phyloP scores from a whole-genome alignment of 2,329 filamentous ascomycete species.

The Cercospora citrullina region DNA sequence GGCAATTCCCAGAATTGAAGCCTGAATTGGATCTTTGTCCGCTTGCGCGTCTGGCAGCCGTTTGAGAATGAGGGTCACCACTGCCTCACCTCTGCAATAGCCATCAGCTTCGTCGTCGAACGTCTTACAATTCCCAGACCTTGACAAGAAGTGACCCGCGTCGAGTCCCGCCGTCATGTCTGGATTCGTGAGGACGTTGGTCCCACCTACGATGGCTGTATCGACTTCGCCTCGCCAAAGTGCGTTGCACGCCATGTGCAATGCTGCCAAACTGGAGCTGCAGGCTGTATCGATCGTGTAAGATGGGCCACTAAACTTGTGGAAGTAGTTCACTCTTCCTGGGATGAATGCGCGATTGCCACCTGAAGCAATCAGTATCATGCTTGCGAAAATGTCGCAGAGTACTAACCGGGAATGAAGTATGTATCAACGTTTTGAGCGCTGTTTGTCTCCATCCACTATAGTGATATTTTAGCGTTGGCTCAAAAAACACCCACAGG shows the following conservation, averaged over 20 bases:
- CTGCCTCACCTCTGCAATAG: conserved; percentile 39
- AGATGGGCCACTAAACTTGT: conserved; percentile 32
- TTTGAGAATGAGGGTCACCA: conserved; percentile 42
- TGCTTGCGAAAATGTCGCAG: not conserved
- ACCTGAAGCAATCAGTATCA: not conserved
- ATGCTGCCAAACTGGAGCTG: conserved; percentile 28
- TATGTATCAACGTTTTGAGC: conserved; percentile 29
- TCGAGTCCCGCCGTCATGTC: conserved; percentile 28
- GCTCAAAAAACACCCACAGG: not conserved
- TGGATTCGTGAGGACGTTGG: conserved; percentile 29
- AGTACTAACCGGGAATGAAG: conserved; percentile 20
- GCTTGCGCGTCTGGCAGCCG: conserved; percentile 62
- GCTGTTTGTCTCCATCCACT: conserved; percentile 29
- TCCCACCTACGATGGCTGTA: conserved; percentile 31
- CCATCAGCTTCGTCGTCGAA: conserved; percentile 37
- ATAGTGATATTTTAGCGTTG: not conserved
- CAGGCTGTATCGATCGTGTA: conserved; percentile 34
- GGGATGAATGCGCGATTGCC: conserved; percentile 15
- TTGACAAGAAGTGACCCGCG: conserved; percentile 28
- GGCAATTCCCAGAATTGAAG: conserved; percentile 69
- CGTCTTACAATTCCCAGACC: conserved; percentile 30
- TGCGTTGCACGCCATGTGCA: conserved; percentile 26
- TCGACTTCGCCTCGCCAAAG: conserved; percentile 30
- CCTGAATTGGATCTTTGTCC: conserved; percentile 70
- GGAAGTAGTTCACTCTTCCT: conserved; percentile 31